phyloP scores from a whole-genome alignment of 2,329 filamentous ascomycete species.

The Mycosphaerella sp. region DNA sequence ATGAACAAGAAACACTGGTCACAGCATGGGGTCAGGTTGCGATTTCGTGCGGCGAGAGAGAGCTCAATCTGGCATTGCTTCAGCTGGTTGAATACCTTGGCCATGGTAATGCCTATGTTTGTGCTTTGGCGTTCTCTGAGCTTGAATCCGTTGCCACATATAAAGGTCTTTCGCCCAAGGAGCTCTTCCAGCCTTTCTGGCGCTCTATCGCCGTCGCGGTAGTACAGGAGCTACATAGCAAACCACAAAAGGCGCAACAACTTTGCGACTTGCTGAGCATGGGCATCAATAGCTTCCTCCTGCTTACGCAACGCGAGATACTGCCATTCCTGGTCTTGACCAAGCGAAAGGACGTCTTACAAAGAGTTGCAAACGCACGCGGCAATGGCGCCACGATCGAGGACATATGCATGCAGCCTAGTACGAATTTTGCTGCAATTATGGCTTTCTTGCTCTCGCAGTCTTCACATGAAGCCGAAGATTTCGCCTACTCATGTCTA shows the following conservation, averaged over 20 bases:
- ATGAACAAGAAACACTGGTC: constrained; percentile 76
- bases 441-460: constrained; percentile 55
- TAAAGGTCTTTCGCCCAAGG: constrained; percentile 50
- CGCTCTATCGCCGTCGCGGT: constrained; percentile 73
- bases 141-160: constrained; percentile 65
- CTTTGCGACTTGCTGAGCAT: constrained; percentile 77
- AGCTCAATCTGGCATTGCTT: constrained; percentile 78
- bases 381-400: constrained; percentile 50
- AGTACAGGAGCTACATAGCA: constrained; percentile 71
- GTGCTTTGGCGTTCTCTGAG: constrained; percentile 76
- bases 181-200: constrained; percentile 81
- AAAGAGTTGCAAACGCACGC: constrained; percentile 69
- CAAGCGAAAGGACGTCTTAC: constrained; percentile 69
- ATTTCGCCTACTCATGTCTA: constrained; percentile 62
- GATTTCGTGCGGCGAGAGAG: constrained; percentile 66
- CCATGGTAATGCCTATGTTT: constrained; percentile 71
- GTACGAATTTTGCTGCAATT: constrained; percentile 53
- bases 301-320: constrained; percentile 71
- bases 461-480: constrained; percentile 58
- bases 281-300: constrained; percentile 65
- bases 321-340: constrained; percentile 80
- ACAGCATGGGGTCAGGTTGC: constrained; percentile 82
- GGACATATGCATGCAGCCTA: constrained; percentile 54
- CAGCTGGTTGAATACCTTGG: constrained; percentile 82
- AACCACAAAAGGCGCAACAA: constrained; percentile 74